Evolutionary conservation across 495 filamentous ascomycete genomes (phyloP), one percentile per base, ranked within the genome.

Genomic region (Chaetomium fimeti): DNA sequence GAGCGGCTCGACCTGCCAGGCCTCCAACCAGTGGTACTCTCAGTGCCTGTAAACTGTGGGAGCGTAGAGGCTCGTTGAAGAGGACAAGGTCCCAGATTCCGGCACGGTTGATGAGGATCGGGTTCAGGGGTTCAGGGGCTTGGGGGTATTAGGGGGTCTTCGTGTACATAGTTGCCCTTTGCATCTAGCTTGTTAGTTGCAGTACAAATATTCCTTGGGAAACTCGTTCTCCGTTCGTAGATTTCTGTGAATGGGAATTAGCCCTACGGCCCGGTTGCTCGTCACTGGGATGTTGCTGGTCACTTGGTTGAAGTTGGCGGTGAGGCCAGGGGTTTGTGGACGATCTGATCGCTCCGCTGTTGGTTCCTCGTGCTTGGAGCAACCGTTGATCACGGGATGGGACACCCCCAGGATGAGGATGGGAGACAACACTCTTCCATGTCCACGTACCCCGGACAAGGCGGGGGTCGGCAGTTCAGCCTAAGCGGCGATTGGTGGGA

Each of bases 11-110:
- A 73, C 74, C 25, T 85, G 83, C 74, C 66, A 71, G 62, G 69
- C 63, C 22, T 58, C 68, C 40, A 84, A 83, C 66, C 69, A 77
- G 5, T 84, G 73, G 62, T 84, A 85, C 61, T 82, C 77, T 9
- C 82, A 84, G 70, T 79, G 77, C 67, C 27, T 76, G 25, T 76
- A 71, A 70, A 11, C 22, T 1, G 2, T 3, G 7, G 43, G 2
- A 27, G 18, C 9, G n/a, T 5, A 18, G 5, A 18, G 8, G 24
- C 12, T 16, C 1, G 25, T 48, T 24, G 27, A 20, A 8, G 3
- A 12, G 20, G 16, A 60, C 18, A 5, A 20, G 0, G 0, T 20
- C 2, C 13, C 16, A 20, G 4, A 11, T 28, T 45, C 8, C 7
- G 3, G 7, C 16, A 16, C 16, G 27, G 42, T 2, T 29, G 27